Base-by-base conservation (phyloP, 2,329 filamentous ascomycete genomes). In the Colletotrichum neosansevieriae region DNA sequence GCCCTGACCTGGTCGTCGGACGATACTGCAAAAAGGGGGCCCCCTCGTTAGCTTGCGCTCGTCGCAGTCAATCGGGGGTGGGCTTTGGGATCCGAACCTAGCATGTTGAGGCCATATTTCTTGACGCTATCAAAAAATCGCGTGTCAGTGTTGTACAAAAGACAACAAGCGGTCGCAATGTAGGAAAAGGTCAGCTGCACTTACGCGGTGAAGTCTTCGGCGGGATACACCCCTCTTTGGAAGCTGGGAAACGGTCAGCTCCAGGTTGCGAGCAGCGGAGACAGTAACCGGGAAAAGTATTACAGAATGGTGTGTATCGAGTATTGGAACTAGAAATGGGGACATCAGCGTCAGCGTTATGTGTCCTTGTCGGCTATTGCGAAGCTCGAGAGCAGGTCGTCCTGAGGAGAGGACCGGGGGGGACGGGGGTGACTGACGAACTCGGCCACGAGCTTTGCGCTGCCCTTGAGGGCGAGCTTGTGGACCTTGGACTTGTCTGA, bases 81-180 rank as follows among this genome's bases (percentile, higher is more conserved):
- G n/a, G 9, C 4, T 6, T 15, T 11, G 11, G n/a, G 15, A 12
- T 29, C 76, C 82, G 71, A 80, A 92, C 89, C 88, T 75, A 97
- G 92, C 94, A 98, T 97, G 76, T 97, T 98, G 75, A 99, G 88
- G 75, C 96, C 96, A 91, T 99, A 99, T 83, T 99, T 99, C 84
- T 99, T 99, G 76, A 99, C 94, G 45, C 78, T 81, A 64, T 4
- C 12, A 6, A 38, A 6, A 21, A 13, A 50, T 72, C 4, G 70
- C 34, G 13, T 3, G n/a, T 61, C 10, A 40, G 50, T n/a, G 19
- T 15, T 9, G 36, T 9, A 17, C 1, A 2, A 3, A 2, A 51
- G 32, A 10, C 10, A 34, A 9, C 6, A 24, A 36, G 17, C 12
- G 10, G 15, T 11, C 15, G 10, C 17, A 34, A 17, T 36, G 3